Evolutionary conservation across 169 alveolate species (phyloP), one percentile per base, ranked within the genome.

Genomic region (Plasmodium falciparum): DNA sequence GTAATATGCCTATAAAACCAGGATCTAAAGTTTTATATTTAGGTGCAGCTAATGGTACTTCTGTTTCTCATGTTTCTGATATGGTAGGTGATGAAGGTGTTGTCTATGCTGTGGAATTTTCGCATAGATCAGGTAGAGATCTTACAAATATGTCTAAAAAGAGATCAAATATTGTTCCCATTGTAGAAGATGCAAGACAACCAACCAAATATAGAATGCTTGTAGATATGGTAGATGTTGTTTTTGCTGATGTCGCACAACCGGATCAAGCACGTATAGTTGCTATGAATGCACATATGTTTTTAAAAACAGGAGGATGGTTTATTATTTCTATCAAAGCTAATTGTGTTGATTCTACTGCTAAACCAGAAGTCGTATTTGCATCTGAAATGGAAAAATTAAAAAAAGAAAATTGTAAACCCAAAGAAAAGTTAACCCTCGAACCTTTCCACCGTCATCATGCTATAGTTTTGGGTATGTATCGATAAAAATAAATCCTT

Each of bases 61-160:
- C 99, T 1, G 99, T 98, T 59, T 97, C 99, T 9, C 99, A 98
- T 92, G 99, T 98, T 22, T 97, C 99, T 61, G 99, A 99, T 96
- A 96, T 99, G 94, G 99, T 99, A 29, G 99, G 99, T 39, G 98
- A 98, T 22, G 97, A 97, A 61, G 99, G 99, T 2, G 96, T 97
- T 29, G 99, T 99, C 61, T 99, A 99, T 90, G 99, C 99, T 3
- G 99, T 98, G 12, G 99, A 99, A 95, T 98, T 98, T 92, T 97
- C 99, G 9, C 99, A 98, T 88, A 96, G 99, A 61, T 97, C 99
- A 7, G 99, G 99, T 33, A 96, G 99, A 73, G 99, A 98, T 92
- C 91, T 99, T 75, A 98, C 99, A 24, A 98, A 98, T 95, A 98
- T 99, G 96, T 99, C 99, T 9, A 98, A 98, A 94, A 97, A 97